Percentiles rank a stretch among this genome's conserved stretches.
phyloP scores from a whole-genome alignment of 2,329 filamentous ascomycete species.

The Diaporthe nobilis region DNA sequence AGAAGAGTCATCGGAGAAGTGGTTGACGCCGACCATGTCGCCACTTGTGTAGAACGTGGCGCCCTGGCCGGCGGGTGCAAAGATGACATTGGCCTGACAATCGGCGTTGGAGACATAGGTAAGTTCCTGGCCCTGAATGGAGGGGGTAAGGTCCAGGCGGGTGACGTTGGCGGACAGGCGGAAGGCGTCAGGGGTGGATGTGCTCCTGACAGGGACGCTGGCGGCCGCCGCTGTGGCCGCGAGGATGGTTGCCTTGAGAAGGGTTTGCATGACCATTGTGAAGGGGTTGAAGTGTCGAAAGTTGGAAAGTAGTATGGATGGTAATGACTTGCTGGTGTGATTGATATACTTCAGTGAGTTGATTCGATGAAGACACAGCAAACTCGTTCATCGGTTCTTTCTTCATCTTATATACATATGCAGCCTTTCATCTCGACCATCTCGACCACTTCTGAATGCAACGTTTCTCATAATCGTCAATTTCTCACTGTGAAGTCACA shows the following conservation, averaged over 20 bases:
- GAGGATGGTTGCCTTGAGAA: background rate
- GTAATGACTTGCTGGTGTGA: background rate
- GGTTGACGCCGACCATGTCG: background rate
- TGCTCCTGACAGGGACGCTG: background rate
- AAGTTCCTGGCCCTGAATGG: background rate
- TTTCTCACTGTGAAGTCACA: background rate
- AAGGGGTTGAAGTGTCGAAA: background rate
- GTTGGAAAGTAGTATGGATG: background rate
- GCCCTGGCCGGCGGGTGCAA: background rate
- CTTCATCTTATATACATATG: background rate
- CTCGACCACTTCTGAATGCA: background rate
- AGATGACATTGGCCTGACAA: background rate
- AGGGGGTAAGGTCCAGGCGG: background rate
- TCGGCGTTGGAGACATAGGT: background rate
- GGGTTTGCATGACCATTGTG: background rate
- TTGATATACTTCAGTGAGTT: background rate
- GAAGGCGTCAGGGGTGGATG: background rate
- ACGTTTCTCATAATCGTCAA: background rate
- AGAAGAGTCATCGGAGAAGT: background rate
- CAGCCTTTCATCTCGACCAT: background rate
- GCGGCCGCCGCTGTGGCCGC: background rate
- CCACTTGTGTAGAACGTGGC: background rate
- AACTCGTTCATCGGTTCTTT: background rate
- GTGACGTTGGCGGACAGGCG: background rate
- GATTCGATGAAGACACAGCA: background rate